Evolutionary conservation across 176 grass and related monocot species (phyloP), one percentile per base, ranked within the genome.

Genomic region (Elaeis guineensis): DNA sequence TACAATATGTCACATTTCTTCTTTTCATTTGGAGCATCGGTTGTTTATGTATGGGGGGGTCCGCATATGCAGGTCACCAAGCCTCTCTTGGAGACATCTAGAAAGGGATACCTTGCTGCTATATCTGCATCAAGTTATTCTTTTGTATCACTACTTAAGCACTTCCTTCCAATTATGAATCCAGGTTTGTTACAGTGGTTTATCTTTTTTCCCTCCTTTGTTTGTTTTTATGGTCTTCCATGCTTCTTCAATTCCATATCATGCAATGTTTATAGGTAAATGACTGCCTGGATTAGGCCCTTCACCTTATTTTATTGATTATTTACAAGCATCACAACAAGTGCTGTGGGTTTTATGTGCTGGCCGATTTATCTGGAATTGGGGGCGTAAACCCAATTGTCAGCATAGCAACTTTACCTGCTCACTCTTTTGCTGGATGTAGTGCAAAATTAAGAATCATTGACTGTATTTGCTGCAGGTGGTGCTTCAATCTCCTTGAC

Each of bases 71-170:
- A 97, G 93, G 93, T 97, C 20, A 91, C 81, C 1, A 97, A 89
- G 32, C 69, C 93, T 72, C 82, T 97, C 63, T 62, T 97, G 70
- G 87, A 97, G 70, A 91, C 93, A 14, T 91, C 93, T 72, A 97
- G 93, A 75, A 89, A 72, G 69, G 93, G 93, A 19, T 97, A 97
- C 39, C 87, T 97, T 75, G 78, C 93, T 20, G 93, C 93, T 39
- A 75, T 97, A 59, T 97, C 93, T 78, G 93, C 93, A 59, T 97
- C 93, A 19, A 91, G 93, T 79, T 97, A 91, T 70, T 97, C 93
- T 8, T 91, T 74, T 61, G 77, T 97, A 61, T 97, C 93, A 44
- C 69, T 92, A 65, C 81, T 97, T 55, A 78, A 97, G 60, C 87
- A 91, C 24, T 97, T 97, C 59, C 84, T 89, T 76, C 87, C 93